A percentile compares a stretch with the other conserved stretches of the same genome.
These are phyloP conservation scores for Cladosporium phlei DNA, from an alignment of 2,329 filamentous ascomycete species.

Conservation along the genomic window DNA sequence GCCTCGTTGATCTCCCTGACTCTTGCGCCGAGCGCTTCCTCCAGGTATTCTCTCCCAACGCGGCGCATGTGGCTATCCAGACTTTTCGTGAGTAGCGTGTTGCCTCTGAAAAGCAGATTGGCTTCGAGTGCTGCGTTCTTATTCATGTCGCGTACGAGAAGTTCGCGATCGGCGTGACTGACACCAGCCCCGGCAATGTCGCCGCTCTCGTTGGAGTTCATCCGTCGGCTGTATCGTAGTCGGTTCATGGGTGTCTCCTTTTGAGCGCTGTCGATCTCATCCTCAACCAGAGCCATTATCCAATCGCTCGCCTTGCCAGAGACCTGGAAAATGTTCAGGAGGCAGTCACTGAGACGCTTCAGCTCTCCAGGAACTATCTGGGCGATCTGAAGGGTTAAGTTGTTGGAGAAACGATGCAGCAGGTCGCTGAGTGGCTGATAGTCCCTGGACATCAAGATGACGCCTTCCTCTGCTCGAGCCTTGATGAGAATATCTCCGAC, in stretches of 20 bases:
- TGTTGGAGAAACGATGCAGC: conserved; percentile 77
- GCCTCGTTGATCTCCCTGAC: conserved; percentile 83
- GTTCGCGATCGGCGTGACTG: conserved; percentile 58
- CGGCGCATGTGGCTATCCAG: conserved; percentile 95
- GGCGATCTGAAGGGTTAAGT: conserved; percentile 79
- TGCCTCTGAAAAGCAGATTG: conserved; percentile 90
- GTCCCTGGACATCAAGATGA: conserved; percentile 79
- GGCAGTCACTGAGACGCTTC: conserved; percentile 73
- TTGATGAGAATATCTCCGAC: conserved; percentile 83
- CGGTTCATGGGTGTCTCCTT: conserved; percentile 69
- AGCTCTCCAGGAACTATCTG: conserved; percentile 72
- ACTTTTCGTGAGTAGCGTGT: conserved; percentile 87
- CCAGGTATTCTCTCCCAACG: conserved; percentile 85
- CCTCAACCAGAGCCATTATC: conserved; percentile 89
- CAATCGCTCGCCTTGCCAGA: conserved; percentile 79
- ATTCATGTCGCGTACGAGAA: conserved; percentile 70
- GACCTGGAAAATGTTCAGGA: conserved; percentile 93
- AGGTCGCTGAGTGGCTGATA: conserved; percentile 79
- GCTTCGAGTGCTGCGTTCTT: conserved; percentile 80
- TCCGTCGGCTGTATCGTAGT: conserved; percentile 61
- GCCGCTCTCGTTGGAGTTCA: conserved; percentile 64
- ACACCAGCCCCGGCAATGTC: conserved; percentile 40
- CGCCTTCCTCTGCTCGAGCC: conserved; percentile 78
- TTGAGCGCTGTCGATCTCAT: conserved; percentile 90
- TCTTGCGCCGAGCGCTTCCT: conserved; percentile 80